phyloP scores from a whole-genome alignment of 768 basidiomycete genomes.

The Pleurotus pulmonarius region DNA sequence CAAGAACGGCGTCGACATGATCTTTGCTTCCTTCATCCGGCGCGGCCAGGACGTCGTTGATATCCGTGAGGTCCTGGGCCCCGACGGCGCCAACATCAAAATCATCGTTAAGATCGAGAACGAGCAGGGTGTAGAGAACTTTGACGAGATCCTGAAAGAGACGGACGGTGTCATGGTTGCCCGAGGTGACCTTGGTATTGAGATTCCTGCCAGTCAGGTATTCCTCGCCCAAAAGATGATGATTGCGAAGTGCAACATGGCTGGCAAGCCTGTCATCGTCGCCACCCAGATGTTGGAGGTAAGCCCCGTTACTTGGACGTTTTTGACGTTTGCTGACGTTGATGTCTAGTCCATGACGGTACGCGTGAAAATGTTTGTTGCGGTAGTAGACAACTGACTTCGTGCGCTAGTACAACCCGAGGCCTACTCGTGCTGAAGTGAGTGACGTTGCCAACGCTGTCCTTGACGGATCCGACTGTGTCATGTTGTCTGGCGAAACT shows the following conservation, averaged over 20 bases:
- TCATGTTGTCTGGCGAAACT: slow-evolving; percentile 99
- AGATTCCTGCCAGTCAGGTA: slow-evolving; percentile 98
- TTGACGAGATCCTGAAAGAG: slow-evolving; percentile 95
- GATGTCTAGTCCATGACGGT: slow-evolving; percentile 84
- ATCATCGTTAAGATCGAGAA: slow-evolving; percentile 99
- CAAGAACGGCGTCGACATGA: slow-evolving; percentile 97
- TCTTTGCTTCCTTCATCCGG: slow-evolving; percentile 99
- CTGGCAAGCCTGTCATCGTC: slow-evolving; percentile 96
- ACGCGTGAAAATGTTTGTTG: slow-evolving; percentile 16
- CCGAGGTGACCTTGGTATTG: slow-evolving; percentile 98
- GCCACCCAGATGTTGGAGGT: slow-evolving; percentile 99
- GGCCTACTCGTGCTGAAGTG: slow-evolving; percentile 97
- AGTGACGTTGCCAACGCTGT: slow-evolving; percentile 99
- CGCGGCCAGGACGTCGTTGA: slow-evolving; percentile 91
- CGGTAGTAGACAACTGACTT: slow-evolving; percentile 7
- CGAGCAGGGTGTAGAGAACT: slow-evolving; percentile 98
- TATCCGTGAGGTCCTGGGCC: slow-evolving; percentile 90
- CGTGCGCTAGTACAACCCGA: slow-evolving; percentile 79
- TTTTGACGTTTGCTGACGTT: slow-evolving; percentile 1
- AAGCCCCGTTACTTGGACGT: slow-evolving; percentile 13
- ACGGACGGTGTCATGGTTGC: slow-evolving; percentile 99
- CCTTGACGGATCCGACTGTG: slow-evolving; percentile 97
- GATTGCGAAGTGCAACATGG: slow-evolving; percentile 98
- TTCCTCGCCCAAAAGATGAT: slow-evolving; percentile 99
- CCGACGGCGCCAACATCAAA: slow-evolving; percentile 94